Conservation (phyloP, 495 filamentous ascomycete species). For the Recurvomyces mirabilis region DNA sequence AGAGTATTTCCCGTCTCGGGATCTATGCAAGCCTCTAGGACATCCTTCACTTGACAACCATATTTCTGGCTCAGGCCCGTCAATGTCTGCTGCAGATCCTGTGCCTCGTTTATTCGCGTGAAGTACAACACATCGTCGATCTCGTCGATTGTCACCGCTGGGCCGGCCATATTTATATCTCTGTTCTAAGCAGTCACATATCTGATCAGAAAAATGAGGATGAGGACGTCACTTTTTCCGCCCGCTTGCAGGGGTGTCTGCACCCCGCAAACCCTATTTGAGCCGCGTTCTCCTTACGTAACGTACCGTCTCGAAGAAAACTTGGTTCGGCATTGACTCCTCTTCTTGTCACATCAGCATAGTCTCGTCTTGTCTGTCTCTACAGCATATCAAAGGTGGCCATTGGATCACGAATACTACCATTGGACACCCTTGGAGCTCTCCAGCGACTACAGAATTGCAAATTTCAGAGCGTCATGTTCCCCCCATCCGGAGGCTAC, state of each 20-base stretch:
- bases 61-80: constrained; percentile 46
- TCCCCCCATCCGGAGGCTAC: constrained; percentile 52
- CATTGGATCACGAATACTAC: too few relatives aligned
- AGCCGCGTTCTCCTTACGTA: constrained; percentile 2
- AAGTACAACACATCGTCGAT: constrained; percentile 83
- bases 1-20: constrained; percentile 57
- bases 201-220: too few relatives aligned
- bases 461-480: too few relatives aligned
- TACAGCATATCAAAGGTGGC: background rate
- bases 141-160: constrained; percentile 54
- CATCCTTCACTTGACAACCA: constrained; percentile 37
- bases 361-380: background rate
- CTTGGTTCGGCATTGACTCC: background rate
- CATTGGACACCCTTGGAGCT: too few relatives aligned
- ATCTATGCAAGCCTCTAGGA: constrained; percentile 58
- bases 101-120: constrained; percentile 61
- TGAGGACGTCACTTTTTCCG: background rate
- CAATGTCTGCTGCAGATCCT: constrained; percentile 53
- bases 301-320: background rate
- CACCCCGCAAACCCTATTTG: constrained; percentile 4
- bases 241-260: background rate
- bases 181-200: too few relatives aligned
- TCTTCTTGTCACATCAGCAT: background rate
- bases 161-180: too few relatives aligned
- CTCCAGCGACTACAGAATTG: background rate